Percentiles rank a stretch among this genome's conserved stretches.
Evolutionary conservation across 495 filamentous ascomycete species (phyloP).

Genomic region (Lentithecium fluviatile): DNA sequence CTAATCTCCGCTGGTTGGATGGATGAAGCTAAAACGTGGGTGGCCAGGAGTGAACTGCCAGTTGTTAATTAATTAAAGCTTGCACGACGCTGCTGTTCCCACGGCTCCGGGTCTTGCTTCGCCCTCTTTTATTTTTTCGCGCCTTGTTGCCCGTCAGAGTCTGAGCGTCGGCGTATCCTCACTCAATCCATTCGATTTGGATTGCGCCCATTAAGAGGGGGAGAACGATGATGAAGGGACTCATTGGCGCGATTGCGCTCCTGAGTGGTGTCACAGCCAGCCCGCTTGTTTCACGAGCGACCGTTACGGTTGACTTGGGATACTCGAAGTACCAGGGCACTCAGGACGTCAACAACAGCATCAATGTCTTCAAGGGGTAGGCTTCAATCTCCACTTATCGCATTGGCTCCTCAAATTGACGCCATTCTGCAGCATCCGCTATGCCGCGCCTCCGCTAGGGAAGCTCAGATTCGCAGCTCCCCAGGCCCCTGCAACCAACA

Average conservation of each 20-base stretch:
- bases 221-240: background rate
- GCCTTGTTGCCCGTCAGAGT: too few relatives aligned
- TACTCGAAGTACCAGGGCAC: constrained; percentile 29
- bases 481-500: constrained; percentile 22
- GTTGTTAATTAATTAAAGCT: too few relatives aligned
- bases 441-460: constrained; percentile 36
- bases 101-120: too few relatives aligned
- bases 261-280: background rate
- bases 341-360: constrained; percentile 1
- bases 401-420: constrained; percentile 9
- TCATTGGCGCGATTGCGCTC: constrained; percentile 9
- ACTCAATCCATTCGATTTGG: too few relatives aligned
- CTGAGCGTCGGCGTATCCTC: too few relatives aligned
- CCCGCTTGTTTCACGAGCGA: constrained; percentile 1
- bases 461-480: constrained; percentile 35
- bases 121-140: too few relatives aligned
- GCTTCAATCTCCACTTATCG: background rate
- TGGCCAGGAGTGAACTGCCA: too few relatives aligned
- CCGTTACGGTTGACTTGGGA: constrained; percentile 34
- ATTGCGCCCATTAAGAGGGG: too few relatives aligned
- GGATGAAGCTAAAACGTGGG: too few relatives aligned
- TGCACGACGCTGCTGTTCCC: too few relatives aligned
- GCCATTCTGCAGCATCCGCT: constrained; percentile 32
- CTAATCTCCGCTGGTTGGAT: too few relatives aligned
- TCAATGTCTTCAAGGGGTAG: constrained; percentile 32